phyloP scores from a whole-genome alignment of 805 yeast species.

The Myxozyma melibiosi region DNA sequence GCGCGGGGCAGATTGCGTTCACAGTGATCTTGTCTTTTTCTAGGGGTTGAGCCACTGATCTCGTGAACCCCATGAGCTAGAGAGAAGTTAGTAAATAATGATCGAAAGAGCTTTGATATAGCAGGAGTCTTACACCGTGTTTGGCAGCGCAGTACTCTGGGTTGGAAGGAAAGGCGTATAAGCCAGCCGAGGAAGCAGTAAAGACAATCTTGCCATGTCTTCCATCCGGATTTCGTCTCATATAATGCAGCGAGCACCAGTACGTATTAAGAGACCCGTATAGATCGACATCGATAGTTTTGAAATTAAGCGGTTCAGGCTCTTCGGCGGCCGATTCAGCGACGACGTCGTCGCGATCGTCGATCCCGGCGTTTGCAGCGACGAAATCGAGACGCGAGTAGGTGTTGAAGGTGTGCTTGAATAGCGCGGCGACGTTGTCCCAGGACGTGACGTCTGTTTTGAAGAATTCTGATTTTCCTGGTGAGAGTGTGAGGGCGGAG shows the following conservation, averaged over 20 bases:
- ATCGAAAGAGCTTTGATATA: neutral
- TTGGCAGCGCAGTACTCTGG: conserved; percentile 9
- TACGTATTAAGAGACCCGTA: neutral
- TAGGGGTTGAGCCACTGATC: conserved; percentile 1
- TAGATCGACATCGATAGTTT: neutral
- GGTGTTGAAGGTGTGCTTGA: neutral
- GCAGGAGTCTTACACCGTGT: neutral
- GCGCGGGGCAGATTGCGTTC: neutral
- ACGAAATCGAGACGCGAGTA: conserved; percentile 5
- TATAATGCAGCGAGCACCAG: neutral
- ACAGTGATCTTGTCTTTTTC: neutral
- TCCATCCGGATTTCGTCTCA: neutral
- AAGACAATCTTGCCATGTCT: neutral
- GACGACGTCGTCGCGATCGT: conserved; percentile 7
- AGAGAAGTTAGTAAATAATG: neutral
- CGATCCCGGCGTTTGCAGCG: conserved; percentile 14
- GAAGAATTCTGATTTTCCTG: neutral
- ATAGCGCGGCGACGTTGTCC: neutral
- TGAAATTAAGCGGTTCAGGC: neutral
- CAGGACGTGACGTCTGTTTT: conserved; percentile 4
- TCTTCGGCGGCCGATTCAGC: neutral
- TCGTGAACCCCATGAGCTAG: conserved; percentile 7
- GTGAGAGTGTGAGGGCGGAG: neutral
- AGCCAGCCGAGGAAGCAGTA: conserved; percentile 4
- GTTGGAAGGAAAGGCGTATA: conserved; percentile 1